Conservation (phyloP, 192 early-diverging fungal genomes). For the Backusella mclennaniae region DNA sequence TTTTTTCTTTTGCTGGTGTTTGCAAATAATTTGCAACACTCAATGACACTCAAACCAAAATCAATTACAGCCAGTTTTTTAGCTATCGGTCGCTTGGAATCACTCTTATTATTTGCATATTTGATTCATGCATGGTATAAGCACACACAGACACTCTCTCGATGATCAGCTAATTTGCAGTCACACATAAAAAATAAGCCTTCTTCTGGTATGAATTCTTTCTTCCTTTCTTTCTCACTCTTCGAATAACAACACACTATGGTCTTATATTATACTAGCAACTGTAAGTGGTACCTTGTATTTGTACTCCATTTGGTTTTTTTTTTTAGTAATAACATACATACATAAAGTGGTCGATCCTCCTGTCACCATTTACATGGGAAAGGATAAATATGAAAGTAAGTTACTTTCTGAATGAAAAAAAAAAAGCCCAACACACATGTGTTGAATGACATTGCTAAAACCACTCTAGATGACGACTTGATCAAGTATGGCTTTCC, state of each 20-base stretch:
- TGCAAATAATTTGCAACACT: no score
- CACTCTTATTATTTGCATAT: no score
- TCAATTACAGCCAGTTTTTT: no score
- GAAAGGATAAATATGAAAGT: constrained; percentile 98
- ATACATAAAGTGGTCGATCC: constrained; percentile 59
- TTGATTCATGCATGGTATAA: no score
- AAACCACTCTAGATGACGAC: constrained; percentile 67
- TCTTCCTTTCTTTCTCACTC: background rate
- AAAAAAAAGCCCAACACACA: no score
- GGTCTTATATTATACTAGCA: constrained; percentile 76
- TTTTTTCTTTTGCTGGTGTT: no score
- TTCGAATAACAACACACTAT: constrained; percentile 13
- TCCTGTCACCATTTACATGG: constrained; percentile 90
- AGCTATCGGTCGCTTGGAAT: no score
- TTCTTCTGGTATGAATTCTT: background rate
- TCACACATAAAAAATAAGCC: no score
- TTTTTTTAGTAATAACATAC: background rate
- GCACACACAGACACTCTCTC: no score
- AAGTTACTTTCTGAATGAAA: constrained; percentile 11
- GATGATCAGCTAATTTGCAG: no score
- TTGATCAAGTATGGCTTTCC: constrained; percentile 94
- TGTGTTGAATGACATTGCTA: background rate
- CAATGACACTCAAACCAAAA: no score
- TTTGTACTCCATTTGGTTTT: no score
- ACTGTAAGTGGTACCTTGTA: background rate